A percentile compares a stretch with the other conserved stretches of the same genome.
phyloP scores from a whole-genome alignment of 169 alveolate genomes.

The Cryptosporidium tyzzeri region DNA sequence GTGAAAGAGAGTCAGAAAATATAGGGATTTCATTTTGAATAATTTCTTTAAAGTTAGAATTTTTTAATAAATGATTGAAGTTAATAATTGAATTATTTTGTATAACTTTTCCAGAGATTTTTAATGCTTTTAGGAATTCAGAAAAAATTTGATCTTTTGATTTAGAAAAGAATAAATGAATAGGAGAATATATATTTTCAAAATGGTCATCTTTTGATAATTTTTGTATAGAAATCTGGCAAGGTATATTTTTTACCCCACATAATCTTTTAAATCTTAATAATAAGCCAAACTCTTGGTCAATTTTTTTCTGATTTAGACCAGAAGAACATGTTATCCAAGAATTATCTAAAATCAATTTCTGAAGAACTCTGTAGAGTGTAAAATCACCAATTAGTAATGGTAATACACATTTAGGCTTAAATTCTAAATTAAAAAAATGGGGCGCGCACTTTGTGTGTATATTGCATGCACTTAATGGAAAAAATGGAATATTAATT shows the following conservation, averaged over 20 bases:
- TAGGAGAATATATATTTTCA: conserved; percentile 12
- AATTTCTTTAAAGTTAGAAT: background rate
- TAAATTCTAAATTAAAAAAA: conserved; percentile 12
- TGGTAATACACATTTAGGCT: conserved; percentile 48
- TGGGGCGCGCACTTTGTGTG: conserved; percentile 18
- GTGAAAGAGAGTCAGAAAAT: conserved; percentile 5
- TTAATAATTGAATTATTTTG: background rate
- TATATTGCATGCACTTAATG: background rate
- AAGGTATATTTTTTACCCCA: background rate
- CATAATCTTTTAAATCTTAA: conserved; percentile 7
- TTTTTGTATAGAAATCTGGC: conserved; percentile 13
- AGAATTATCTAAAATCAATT: background rate
- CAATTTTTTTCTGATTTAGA: background rate
- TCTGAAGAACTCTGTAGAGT: conserved; percentile 19
- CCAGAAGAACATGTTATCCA: background rate
- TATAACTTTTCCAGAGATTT: conserved; percentile 24
- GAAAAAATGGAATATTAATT: background rate
- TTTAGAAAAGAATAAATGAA: conserved; percentile 14
- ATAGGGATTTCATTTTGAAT: conserved; percentile 16
- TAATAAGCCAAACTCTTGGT: conserved; percentile 2
- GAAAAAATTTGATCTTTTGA: background rate
- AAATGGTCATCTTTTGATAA: background rate
- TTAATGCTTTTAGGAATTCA: conserved; percentile 25
- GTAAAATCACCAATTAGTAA: conserved; percentile 9
- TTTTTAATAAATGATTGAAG: background rate